Percentiles rank a stretch among this genome's conserved stretches.
Conservation (phyloP, 2,329 filamentous ascomycete genomes). For the Penicillium sp. region DNA sequence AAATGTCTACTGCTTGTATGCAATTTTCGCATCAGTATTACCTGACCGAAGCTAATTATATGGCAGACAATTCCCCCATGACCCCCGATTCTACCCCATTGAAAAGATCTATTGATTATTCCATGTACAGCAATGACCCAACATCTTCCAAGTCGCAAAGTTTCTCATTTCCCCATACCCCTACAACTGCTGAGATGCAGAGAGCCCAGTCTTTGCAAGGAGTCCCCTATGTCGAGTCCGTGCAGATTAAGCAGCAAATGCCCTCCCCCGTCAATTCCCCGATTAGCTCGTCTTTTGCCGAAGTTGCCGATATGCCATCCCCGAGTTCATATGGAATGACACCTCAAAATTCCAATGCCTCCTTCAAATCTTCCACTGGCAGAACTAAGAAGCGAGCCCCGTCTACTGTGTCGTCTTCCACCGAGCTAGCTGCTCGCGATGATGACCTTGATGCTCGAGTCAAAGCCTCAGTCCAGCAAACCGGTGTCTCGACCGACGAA, state of each 20-base stretch:
- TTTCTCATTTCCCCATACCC: slow-evolving; percentile 32
- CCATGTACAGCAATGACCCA: slow-evolving; percentile 39
- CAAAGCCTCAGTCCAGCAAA: slow-evolving; percentile 66
- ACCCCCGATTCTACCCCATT: slow-evolving; percentile 66
- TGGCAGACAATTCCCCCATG: slow-evolving; percentile 47
- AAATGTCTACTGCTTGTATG: slow-evolving; percentile 54
- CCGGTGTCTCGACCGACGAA: slow-evolving; percentile 83
- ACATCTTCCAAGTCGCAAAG: slow-evolving; percentile 42
- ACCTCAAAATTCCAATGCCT: slow-evolving; percentile 31
- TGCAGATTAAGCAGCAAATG: slow-evolving; percentile 44
- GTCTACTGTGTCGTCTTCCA: slow-evolving; percentile 25
- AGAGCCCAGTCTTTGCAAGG: slow-evolving; percentile 50
- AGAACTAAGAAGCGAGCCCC: slow-evolving; percentile 20
- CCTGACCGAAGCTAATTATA: neutral
- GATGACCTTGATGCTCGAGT: slow-evolving; percentile 54
- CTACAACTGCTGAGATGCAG: slow-evolving; percentile 43
- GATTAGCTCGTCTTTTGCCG: slow-evolving; percentile 53
- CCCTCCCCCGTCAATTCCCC: slow-evolving; percentile 56
- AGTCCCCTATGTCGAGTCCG: slow-evolving; percentile 30
- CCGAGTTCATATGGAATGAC: slow-evolving; percentile 23
- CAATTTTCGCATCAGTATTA: too few species aligned
- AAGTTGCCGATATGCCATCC: slow-evolving; percentile 47
- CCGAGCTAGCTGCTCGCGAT: slow-evolving; percentile 46
- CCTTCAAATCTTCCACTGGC: slow-evolving; percentile 26
- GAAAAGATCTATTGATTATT: slow-evolving; percentile 39